Evolutionary conservation across 768 basidiomycete species (phyloP), one percentile per base, ranked within the genome.

Genomic region (Gloeostereum incarnatum): DNA sequence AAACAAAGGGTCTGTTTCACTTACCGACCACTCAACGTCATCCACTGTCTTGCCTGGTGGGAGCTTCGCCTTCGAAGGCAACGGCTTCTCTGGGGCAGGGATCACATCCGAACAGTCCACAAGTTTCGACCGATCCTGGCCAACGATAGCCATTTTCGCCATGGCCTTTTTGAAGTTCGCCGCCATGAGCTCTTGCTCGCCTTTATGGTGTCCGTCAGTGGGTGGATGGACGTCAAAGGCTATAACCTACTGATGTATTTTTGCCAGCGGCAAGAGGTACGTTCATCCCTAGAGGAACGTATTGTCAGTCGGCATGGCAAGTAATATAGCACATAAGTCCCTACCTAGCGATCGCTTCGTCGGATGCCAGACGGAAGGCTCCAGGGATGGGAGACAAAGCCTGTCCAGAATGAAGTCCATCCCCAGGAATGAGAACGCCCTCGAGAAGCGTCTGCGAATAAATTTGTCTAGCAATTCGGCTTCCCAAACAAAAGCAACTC

Each of bases 101-200:
- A 51, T 49, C 17, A 50, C 46, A 18, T 50, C 49, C 13, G 49
- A 45, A 39, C 49, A 51, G 31, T 51, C 49, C 13, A 41, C 38
- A 4, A 50, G 32, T 14, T 44, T 25, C 13, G 34, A 24, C 19
- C 29, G 35, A 40, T 41, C 35, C 20, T 53, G 49, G 16, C 49
- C 49, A 18, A 47, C 30, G 13, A 46, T 38, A 22, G 46, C 26
- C 32, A 50, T 23, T 36, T 51, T 51, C 20, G 35, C 38, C 49
- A 50, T 50, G 34, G 45, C 49, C n/a, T 41, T 37, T 33, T 33
- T 38, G 42, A 50, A 50, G 11, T 34, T 41, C 16, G 38, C 11
- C 6, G 27, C 20, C 49, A 50, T 49, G 13, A 39, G 35, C 8
- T 34, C 25, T 14, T 50, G 49, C 24, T 50, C 32, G 16, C 17